Base-by-base conservation (phyloP, 2,329 filamentous ascomycete genomes). In the Didymella keratinophila region DNA sequence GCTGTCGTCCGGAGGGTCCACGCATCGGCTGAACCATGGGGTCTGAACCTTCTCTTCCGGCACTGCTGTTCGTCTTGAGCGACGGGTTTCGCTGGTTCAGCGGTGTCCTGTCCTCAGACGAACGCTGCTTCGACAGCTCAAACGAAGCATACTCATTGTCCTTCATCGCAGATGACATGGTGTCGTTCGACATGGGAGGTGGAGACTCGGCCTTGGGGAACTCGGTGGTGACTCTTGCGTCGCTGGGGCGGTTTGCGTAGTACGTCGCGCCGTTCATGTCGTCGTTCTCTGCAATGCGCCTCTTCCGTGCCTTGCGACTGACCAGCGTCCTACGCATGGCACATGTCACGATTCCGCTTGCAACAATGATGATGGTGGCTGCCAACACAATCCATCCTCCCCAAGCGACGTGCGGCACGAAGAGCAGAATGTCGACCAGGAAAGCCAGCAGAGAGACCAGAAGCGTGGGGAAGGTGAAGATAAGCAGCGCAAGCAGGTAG, bases 261-360 rank as follows among this genome's bases (percentile, higher is more conserved):
- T 90, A 97, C 72, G 93, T 95, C 70, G 95, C 88, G 27, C 94
- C 94, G 74, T 91, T 98, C 93, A 98, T 98, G 75, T 98, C 93
- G 8, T 93, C 92, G 74, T 98, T 97, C 76, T 96, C 91, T 2
- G 88, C 92, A 73, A 98, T 96, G 44, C 92, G 87, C 81, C 89
- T 92, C 83, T 95, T 93, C 62, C 93, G 86, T n/a, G 93, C 91
- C 80, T 97, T 97, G 69, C 94, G 87, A 76, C 91, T 91, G 61
- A 97, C 91, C 56, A 98, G 82, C 2, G 93, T 96, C 60, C 94
- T 88, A 64, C 95, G 90, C 93, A 98, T 98, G 21, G 92, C 93
- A 75, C 93, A 99, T 9, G 93, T 93, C 34, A 97, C 88, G 56
- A 99, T 85, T 41, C 89, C 90, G 73, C 91, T 91, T 23, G 92